phyloP scores from a whole-genome alignment of 2,329 filamentous ascomycete genomes.

The Phyllosticta citrichinensis region DNA sequence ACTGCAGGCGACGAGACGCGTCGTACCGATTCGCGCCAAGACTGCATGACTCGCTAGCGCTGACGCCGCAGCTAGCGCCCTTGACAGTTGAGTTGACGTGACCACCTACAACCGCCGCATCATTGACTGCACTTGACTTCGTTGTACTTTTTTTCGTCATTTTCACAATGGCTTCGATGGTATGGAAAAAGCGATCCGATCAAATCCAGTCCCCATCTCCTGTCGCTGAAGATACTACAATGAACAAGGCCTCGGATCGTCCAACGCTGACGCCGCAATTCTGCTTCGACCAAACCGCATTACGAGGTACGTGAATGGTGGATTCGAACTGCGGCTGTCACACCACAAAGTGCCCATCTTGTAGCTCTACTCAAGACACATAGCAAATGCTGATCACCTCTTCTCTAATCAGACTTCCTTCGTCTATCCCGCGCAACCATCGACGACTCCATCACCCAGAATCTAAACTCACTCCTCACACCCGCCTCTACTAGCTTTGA shows the following conservation, averaged over 20 bases:
- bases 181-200: constrained; percentile 4
- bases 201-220: background rate
- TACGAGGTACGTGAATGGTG: constrained; percentile 31
- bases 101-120: background rate
- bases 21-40: background rate
- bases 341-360: background rate
- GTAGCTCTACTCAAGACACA: background rate
- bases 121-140: background rate
- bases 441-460: constrained; percentile 89
- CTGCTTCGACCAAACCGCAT: constrained; percentile 42
- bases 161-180: constrained; percentile 10
- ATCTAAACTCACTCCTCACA: constrained; percentile 79
- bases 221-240: constrained; percentile 14
- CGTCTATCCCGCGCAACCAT: constrained; percentile 73
- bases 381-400: background rate
- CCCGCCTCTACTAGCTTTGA: constrained; percentile 67
- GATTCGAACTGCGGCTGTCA: background rate
- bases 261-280: constrained; percentile 38
- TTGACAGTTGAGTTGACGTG: background rate
- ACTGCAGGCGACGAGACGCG: background rate
- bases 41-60: background rate
- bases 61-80: background rate
- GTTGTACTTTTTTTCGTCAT: constrained; percentile 9
- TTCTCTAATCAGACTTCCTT: constrained; percentile 65
- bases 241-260: constrained; percentile 32